Percentiles rank a stretch among this genome's conserved stretches.
Evolutionary conservation across 768 basidiomycete species (phyloP).

Genomic region (Neoboletus magnificus): DNA sequence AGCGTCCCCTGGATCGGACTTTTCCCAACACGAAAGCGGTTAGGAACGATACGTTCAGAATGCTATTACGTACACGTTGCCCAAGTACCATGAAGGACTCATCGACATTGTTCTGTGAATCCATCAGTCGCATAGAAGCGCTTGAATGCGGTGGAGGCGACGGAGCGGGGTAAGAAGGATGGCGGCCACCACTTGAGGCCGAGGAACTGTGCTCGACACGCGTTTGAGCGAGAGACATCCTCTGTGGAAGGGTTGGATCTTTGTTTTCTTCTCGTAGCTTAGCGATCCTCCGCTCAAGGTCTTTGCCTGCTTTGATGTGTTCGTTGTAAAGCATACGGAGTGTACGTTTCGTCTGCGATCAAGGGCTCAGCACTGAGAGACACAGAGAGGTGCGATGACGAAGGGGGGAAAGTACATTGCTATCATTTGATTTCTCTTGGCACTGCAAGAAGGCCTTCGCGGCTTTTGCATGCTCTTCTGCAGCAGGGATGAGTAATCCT

Average conservation of each 20-base stretch:
- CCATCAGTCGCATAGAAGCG: slow-evolving; percentile 34
- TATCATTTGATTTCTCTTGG: slow-evolving; percentile 68
- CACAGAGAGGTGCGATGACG: not conserved
- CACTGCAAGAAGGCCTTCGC: slow-evolving; percentile 73
- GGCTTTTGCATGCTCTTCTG: slow-evolving; percentile 72
- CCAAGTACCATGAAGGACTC: slow-evolving; percentile 89
- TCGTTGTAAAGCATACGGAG: slow-evolving; percentile 73
- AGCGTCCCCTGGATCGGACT: slow-evolving; percentile 82
- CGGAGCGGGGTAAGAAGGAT: slow-evolving; percentile 32
- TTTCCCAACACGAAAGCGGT: slow-evolving; percentile 2
- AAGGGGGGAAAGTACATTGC: slow-evolving; percentile 49
- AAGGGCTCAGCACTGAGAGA: slow-evolving; percentile 7
- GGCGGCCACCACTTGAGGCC: slow-evolving; percentile 11
- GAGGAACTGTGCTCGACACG: slow-evolving; percentile 25
- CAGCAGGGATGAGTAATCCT: slow-evolving; percentile 68
- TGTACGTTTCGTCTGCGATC: slow-evolving; percentile 67
- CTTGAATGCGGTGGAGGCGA: slow-evolving; percentile 47
- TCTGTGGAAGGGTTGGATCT: slow-evolving; percentile 73
- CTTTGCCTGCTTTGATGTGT: slow-evolving; percentile 66
- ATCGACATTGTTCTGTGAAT: slow-evolving; percentile 66
- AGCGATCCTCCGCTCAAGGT: slow-evolving; percentile 66
- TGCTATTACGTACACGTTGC: slow-evolving; percentile 53
- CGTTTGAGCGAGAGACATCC: slow-evolving; percentile 30
- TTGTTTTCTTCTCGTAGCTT: slow-evolving; percentile 74
- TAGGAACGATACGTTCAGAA: not conserved